These are phyloP conservation scores for Phoenix roebelenii DNA, from an alignment of 176 grass and related monocot species.

Conservation along the genomic window DNA sequence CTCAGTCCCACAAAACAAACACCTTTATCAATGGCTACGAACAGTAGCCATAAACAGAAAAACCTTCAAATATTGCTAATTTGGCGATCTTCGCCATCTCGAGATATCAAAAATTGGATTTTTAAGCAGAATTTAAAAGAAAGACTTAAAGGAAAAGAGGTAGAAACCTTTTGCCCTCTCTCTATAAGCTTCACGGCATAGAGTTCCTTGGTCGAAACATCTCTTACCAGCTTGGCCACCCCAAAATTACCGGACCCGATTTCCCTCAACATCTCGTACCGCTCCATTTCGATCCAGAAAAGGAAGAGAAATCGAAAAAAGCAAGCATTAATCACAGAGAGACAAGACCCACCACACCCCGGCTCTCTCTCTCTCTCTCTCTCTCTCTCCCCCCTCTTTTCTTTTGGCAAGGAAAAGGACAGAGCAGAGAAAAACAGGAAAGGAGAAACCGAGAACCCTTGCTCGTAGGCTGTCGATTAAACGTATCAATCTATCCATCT, in stretches of 20 bases:
- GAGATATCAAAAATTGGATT: no score
- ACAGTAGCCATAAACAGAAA: no score
- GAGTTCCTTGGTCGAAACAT: slow-evolving; percentile 69
- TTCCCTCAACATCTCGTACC: slow-evolving; percentile 90
- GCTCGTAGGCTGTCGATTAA: not conserved
- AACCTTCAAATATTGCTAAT: no score
- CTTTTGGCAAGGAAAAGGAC: not conserved
- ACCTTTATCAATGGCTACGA: no score
- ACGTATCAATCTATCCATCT: not conserved
- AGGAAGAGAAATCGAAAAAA: not conserved
- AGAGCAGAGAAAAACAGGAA: not conserved
- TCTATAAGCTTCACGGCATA: slow-evolving; percentile 92
- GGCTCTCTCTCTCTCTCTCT: not conserved
- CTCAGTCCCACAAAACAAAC: no score
- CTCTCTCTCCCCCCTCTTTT: not conserved
- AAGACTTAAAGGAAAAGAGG: not conserved
- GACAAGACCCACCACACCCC: not conserved
- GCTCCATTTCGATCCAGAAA: slow-evolving; percentile 41
- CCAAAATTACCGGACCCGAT: slow-evolving; percentile 93
- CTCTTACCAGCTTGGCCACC: slow-evolving; percentile 81
- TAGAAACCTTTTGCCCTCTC: slow-evolving; percentile 70
- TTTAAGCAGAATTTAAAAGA: not conserved
- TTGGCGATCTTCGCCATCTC: no score
- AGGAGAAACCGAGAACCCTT: not conserved
- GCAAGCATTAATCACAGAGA: not conserved